Evolutionary conservation across 176 grass and related monocot species (phyloP).

Genomic region (Tuctoria greenei): DNA sequence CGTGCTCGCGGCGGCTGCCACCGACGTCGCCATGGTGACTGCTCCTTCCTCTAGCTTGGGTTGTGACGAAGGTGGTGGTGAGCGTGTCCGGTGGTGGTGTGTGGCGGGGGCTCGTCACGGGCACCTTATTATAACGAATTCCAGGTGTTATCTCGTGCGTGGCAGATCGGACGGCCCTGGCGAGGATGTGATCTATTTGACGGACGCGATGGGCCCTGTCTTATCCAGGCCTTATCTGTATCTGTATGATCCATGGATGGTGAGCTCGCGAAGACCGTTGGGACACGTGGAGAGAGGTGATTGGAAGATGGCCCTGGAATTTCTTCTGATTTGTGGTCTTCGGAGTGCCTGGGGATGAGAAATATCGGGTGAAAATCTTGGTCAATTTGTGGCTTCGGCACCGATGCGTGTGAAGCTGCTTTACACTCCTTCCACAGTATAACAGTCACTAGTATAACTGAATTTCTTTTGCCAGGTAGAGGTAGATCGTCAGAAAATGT

Average conservation of each 20-base stretch:
- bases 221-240: slow-evolving; percentile 92
- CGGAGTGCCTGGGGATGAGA: slow-evolving; percentile 9
- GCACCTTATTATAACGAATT: slow-evolving; percentile 41
- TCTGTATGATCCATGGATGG: slow-evolving; percentile 47
- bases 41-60: not conserved
- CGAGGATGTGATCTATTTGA: slow-evolving; percentile 73
- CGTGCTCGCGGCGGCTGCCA: slow-evolving; percentile 74
- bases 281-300: slow-evolving; percentile 47
- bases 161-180: slow-evolving; percentile 43
- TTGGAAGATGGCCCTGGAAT: slow-evolving; percentile 36
- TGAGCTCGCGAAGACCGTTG: slow-evolving; percentile 1
- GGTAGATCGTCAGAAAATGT: not conserved
- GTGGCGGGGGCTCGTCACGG: slow-evolving; percentile 31
- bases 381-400: not conserved
- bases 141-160: slow-evolving; percentile 55
- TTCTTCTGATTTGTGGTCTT: slow-evolving; percentile 36
- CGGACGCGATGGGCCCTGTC: slow-evolving; percentile 41
- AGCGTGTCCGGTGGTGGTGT: slow-evolving; percentile 12
- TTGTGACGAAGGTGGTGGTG: not conserved
- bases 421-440: not conserved
- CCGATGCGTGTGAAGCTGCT: not conserved
- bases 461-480: not conserved
- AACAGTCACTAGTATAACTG: not conserved
- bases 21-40: slow-evolving; percentile 64
- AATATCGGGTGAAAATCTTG: slow-evolving; percentile 51